phyloP scores from a whole-genome alignment of 148 eudicot genomes.

The Agrostemma githago region DNA sequence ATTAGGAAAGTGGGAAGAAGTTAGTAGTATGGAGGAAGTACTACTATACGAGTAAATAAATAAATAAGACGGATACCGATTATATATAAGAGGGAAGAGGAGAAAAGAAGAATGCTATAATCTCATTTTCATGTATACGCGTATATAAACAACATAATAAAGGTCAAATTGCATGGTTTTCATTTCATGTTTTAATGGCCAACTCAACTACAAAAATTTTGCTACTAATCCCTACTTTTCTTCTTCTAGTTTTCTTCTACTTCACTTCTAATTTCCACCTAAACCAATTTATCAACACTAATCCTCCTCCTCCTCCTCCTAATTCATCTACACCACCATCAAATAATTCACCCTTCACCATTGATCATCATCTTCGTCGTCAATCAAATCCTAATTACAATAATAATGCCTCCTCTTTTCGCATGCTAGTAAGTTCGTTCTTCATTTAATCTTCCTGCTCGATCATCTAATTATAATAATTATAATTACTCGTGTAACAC shows the following conservation, averaged over 20 bases:
- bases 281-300: not conserved
- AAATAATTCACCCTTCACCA: constrained; percentile 9
- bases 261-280: constrained; percentile 12
- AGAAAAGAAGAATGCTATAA: too few relatives aligned
- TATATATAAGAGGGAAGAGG: too few relatives aligned
- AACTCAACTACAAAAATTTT: constrained; percentile 20
- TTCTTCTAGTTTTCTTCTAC: constrained; percentile 22
- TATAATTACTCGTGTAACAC: not conserved
- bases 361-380: constrained; percentile 5
- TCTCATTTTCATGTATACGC: too few relatives aligned
- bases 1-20: too few relatives aligned
- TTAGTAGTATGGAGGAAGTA: too few relatives aligned
- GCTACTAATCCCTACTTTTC: constrained; percentile 14
- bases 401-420: constrained; percentile 1
- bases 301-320: constrained; percentile 1
- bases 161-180: constrained; percentile 16
- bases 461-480: too few relatives aligned
- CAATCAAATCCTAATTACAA: not conserved
- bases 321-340: constrained; percentile 3
- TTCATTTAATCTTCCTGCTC: not conserved
- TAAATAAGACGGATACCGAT: too few relatives aligned
- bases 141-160: not conserved
- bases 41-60: too few relatives aligned
- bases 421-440: constrained; percentile 13
- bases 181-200: constrained; percentile 13